phyloP scores from a whole-genome alignment of 2,329 filamentous ascomycete genomes.

The Madurella fahalii region DNA sequence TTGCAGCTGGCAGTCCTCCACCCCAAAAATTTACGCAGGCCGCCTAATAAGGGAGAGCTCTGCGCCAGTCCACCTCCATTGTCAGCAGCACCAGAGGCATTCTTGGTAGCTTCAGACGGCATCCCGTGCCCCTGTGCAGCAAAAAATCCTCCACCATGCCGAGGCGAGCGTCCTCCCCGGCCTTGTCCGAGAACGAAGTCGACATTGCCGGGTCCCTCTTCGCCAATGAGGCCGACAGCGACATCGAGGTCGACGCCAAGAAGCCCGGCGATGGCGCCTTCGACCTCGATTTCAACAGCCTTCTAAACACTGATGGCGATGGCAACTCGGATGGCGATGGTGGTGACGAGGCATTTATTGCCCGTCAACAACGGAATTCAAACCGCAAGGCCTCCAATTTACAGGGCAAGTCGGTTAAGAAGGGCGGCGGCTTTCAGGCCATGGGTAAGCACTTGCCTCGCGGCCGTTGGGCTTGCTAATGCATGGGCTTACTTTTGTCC shows the following conservation, averaged over 20 bases:
- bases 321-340: slow-evolving; percentile 53
- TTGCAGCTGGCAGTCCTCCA: slow-evolving; percentile 1
- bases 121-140: not conserved
- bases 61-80: too few relatives aligned
- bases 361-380: slow-evolving; percentile 76
- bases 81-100: not conserved
- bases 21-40: slow-evolving; percentile 10
- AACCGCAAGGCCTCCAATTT: slow-evolving; percentile 81
- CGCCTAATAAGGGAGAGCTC: too few relatives aligned
- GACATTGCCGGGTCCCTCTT: slow-evolving; percentile 82
- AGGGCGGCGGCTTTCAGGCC: slow-evolving; percentile 92
- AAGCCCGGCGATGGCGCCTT: slow-evolving; percentile 36
- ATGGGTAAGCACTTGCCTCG: slow-evolving; percentile 59
- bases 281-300: slow-evolving; percentile 56
- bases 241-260: slow-evolving; percentile 36
- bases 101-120: not conserved
- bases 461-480: not conserved
- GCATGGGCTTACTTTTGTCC: slow-evolving; percentile 12
- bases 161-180: slow-evolving; percentile 71
- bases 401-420: slow-evolving; percentile 84
- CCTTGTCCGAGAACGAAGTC: slow-evolving; percentile 82
- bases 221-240: slow-evolving; percentile 52
- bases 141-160: slow-evolving; percentile 50
- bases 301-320: slow-evolving; percentile 55
- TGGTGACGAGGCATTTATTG: slow-evolving; percentile 86